These are phyloP conservation scores for Annulohypoxylon moriforme DNA, from an alignment of 495 filamentous ascomycete species.

Conservation along the genomic window DNA sequence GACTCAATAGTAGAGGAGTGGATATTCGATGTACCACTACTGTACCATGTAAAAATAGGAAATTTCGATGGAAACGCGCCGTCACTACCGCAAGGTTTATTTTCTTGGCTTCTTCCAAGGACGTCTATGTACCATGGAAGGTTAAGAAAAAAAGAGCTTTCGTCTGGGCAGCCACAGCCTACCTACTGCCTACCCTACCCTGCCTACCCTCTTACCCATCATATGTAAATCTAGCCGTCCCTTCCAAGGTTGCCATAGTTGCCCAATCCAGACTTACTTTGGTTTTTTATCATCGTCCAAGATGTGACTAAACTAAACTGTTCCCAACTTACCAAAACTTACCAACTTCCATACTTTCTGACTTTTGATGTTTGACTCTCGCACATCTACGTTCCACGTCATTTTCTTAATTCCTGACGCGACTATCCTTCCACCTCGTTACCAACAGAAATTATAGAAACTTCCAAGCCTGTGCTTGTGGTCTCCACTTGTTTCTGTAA, in stretches of 20 bases:
- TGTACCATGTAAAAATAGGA: slow-evolving; percentile 46
- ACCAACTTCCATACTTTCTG: slow-evolving; percentile 11
- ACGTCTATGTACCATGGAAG: slow-evolving; percentile 32
- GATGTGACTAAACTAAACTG: slow-evolving; percentile 22
- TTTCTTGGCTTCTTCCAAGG: slow-evolving; percentile 35
- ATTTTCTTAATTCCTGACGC: neutral
- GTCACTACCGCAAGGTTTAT: slow-evolving; percentile 44
- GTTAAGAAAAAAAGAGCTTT: slow-evolving; percentile 34
- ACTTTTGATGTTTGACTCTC: neutral
- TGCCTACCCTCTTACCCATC: slow-evolving; percentile 32
- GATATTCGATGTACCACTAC: slow-evolving; percentile 11
- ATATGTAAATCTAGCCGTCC: slow-evolving; percentile 40
- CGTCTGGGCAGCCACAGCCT: slow-evolving; percentile 28
- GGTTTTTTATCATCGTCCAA: slow-evolving; percentile 14
- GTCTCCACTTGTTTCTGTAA: slow-evolving; percentile 24
- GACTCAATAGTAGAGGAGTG: slow-evolving; percentile 1
- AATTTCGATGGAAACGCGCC: slow-evolving; percentile 34
- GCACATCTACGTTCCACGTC: neutral
- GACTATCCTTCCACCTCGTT: neutral
- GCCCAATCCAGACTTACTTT: slow-evolving; percentile 30
- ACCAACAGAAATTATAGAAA: neutral
- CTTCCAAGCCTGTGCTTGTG: neutral
- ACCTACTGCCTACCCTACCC: too few species aligned
- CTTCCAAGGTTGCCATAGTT: slow-evolving; percentile 27
- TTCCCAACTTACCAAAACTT: slow-evolving; percentile 16